A percentile compares a stretch with the other conserved stretches of the same genome.
phyloP scores from a whole-genome alignment of 73 alveolate species.

The Paramecium sonneborni region DNA sequence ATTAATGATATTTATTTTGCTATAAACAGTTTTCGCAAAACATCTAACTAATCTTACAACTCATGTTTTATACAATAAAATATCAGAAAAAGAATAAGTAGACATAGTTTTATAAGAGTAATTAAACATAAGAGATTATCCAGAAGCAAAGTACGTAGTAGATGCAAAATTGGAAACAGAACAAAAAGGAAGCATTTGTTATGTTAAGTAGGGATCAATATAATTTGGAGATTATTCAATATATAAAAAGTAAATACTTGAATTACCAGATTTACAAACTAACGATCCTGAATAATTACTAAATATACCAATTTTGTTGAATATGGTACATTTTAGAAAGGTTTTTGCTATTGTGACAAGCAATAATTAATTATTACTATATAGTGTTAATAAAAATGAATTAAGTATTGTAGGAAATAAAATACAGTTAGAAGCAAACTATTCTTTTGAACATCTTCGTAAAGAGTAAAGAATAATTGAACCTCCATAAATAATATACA shows the following conservation, averaged over 20 bases:
- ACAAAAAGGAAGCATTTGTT: slow-evolving; percentile 4
- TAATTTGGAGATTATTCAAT: not conserved
- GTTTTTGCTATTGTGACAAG: slow-evolving; percentile 24
- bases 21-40: not conserved
- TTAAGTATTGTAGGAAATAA: not conserved
- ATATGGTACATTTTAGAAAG: slow-evolving; percentile 26
- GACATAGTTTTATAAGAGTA: not conserved
- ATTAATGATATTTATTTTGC: not conserved
- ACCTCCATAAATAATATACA: slow-evolving; percentile 22
- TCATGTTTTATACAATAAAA: not conserved
- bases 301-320: slow-evolving; percentile 17
- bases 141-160: not conserved
- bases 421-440: not conserved
- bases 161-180: not conserved
- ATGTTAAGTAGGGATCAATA: not conserved
- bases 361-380: slow-evolving; percentile 14
- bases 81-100: not conserved
- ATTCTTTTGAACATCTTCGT: not conserved
- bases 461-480: not conserved
- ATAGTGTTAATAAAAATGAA: not conserved
- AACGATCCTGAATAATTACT: not conserved
- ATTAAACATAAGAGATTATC: not conserved
- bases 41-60: not conserved
- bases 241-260: not conserved
- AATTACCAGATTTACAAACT: not conserved